Conservation (phyloP, 805 yeast genomes). For the Pichia eremophila region DNA sequence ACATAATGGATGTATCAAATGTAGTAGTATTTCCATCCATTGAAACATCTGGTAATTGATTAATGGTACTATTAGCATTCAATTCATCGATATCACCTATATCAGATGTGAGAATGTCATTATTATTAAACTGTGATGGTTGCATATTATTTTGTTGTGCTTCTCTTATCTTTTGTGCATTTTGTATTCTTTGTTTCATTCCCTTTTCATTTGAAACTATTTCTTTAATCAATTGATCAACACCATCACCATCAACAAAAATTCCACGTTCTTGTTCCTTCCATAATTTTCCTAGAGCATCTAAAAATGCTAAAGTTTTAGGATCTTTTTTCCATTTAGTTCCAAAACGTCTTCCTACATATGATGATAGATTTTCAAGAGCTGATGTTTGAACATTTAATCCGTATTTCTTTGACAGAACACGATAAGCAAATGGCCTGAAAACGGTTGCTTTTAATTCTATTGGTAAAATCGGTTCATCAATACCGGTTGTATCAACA, state of each 20-base stretch:
- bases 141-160: not conserved
- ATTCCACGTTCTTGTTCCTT: slow-evolving; percentile 82
- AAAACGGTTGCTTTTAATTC: slow-evolving; percentile 70
- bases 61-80: not conserved
- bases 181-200: not conserved
- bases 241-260: slow-evolving; percentile 70
- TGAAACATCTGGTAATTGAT: not conserved
- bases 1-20: slow-evolving; percentile 3
- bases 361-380: slow-evolving; percentile 58
- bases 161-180: not conserved
- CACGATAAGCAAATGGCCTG: slow-evolving; percentile 85
- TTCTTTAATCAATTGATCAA: slow-evolving; percentile 57
- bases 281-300: slow-evolving; percentile 75
- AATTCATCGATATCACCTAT: slow-evolving; percentile 8
- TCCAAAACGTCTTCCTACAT: slow-evolving; percentile 70
- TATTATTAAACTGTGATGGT: not conserved
- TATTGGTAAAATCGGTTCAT: slow-evolving; percentile 52
- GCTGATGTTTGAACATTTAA: slow-evolving; percentile 85
- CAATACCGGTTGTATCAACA: slow-evolving; percentile 11
- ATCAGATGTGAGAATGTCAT: not conserved
- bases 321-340: slow-evolving; percentile 68
- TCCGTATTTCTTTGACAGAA: slow-evolving; percentile 86
- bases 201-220: slow-evolving; percentile 11
- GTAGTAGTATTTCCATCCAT: slow-evolving; percentile 1
- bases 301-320: slow-evolving; percentile 54